These are phyloP conservation scores for Colletotrichum theobromicola DNA, from an alignment of 2,329 filamentous ascomycete genomes.

Conservation along the genomic window DNA sequence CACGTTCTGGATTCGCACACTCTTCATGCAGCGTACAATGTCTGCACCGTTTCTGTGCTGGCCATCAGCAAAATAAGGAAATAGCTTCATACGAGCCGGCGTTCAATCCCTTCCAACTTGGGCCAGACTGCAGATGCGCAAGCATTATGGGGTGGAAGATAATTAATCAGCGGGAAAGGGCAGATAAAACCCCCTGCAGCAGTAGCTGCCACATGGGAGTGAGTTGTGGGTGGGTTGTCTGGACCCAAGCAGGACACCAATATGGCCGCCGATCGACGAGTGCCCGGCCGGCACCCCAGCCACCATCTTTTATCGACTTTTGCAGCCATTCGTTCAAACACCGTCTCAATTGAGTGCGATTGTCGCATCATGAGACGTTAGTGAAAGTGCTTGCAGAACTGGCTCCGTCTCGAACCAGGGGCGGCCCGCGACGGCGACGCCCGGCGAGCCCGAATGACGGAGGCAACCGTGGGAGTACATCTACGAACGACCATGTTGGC, in stretches of 20 bases:
- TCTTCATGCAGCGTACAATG: not conserved
- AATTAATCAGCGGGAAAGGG: not conserved
- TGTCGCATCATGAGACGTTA: not conserved
- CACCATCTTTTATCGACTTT: not conserved
- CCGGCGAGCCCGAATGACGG: not conserved
- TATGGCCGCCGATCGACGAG: not conserved
- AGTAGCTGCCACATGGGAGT: not conserved
- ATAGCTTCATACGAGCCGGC: rapidly evolving
- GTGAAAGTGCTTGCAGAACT: not conserved
- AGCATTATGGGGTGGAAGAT: rapidly evolving
- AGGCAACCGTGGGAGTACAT: not conserved
- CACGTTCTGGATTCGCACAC: not conserved
- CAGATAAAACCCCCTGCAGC: not conserved
- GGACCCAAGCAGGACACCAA: too few relatives aligned
- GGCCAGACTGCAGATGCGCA: not conserved
- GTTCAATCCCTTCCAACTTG: not conserved
- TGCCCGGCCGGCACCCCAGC: not conserved
- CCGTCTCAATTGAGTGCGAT: not conserved
- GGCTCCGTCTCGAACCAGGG: not conserved
- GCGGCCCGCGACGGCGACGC: not conserved
- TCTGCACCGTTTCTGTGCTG: not conserved
- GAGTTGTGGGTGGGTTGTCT: not conserved
- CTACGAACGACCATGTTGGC: not conserved
- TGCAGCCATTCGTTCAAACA: not conserved
- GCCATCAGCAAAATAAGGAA: not conserved